Base-by-base conservation (phyloP, 192 early-diverging fungal species). In the Coemansia sp. region DNA sequence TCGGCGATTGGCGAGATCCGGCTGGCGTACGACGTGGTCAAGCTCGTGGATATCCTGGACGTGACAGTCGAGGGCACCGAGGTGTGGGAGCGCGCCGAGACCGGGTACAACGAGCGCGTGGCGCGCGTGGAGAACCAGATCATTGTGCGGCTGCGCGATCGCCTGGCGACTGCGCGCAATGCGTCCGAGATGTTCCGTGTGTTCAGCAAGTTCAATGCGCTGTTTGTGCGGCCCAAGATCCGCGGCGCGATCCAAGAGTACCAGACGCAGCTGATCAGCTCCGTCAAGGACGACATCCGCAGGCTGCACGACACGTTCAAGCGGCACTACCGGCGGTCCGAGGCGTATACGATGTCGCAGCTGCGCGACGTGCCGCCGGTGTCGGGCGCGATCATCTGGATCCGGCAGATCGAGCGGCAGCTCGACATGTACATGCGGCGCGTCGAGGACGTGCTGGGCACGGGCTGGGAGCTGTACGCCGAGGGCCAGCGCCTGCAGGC, bases 131-230 rank as follows among this genome's bases (percentile, higher is more conserved):
- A 99, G 71, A 97, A 97, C 78, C 92, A 95, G 71, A 98, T 99
- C 62, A 98, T 99, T 63, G 85, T 90, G 18, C 85, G 87, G 18
- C 78, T 98, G 22, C 88, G 96, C 21, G 97, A 98, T 80, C 84
- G 93, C 21, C 85, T 99, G 31, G 98, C 93, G 21, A 93, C 90
- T 8, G 92, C 92, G 49, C 92, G 92, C 73, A 99, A 92, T 67
- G 98, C 98, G 4, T 94, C 91, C 48, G 98, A 99, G 67, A 98
- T 98, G 97, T 98, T 99, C 81, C 86, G 96, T 14, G 94, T 98
- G 21, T 98, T 99, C 69, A 95, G 94, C 38, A 98, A 98, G 69
- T 99, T 99, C 86, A 99, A 99, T 68, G 96, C 97, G 3, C 85
- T 99, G 38, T 99, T 99, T 79, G 92, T 99, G 31, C 84, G 97